phyloP scores from a whole-genome alignment of 2,329 filamentous ascomycete genomes.

The Chrysosphaeria jannelii region DNA sequence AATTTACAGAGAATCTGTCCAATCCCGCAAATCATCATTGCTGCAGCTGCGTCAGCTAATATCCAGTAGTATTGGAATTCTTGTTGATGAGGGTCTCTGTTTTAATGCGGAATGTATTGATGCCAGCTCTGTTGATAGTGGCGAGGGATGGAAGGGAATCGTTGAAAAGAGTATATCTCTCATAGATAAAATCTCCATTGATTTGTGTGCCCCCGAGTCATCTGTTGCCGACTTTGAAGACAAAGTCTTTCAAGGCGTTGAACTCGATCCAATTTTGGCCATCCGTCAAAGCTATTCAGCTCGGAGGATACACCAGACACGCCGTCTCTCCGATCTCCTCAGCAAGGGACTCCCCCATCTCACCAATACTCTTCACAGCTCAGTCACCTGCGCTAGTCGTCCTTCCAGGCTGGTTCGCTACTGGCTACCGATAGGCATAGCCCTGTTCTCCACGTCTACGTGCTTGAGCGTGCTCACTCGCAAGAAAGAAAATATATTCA shows the following conservation, averaged over 20 bases:
- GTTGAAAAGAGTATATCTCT: slow-evolving; percentile 55
- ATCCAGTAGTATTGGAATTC: slow-evolving; percentile 57
- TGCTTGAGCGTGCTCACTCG: slow-evolving; percentile 52
- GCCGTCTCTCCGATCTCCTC: slow-evolving; percentile 39
- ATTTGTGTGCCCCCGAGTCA: slow-evolving; percentile 32
- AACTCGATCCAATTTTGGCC: slow-evolving; percentile 27
- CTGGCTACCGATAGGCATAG: slow-evolving; percentile 48
- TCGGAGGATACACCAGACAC: slow-evolving; percentile 24
- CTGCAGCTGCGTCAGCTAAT: slow-evolving; percentile 49
- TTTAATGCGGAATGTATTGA: slow-evolving; percentile 20
- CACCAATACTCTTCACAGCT: slow-evolving; percentile 18
- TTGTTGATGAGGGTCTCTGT: slow-evolving; percentile 62
- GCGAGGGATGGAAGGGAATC: slow-evolving; percentile 32
- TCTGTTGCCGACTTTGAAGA: slow-evolving; percentile 34
- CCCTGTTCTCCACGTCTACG: slow-evolving; percentile 61
- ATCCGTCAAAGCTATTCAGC: slow-evolving; percentile 15
- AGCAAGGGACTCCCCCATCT: slow-evolving; percentile 38
- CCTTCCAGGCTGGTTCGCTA: slow-evolving; percentile 53
- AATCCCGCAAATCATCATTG: slow-evolving; percentile 40
- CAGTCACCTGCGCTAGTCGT: slow-evolving; percentile 37
- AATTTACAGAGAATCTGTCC: slow-evolving; percentile 41
- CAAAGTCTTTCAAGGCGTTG: slow-evolving; percentile 29
- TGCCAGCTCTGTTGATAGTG: slow-evolving; percentile 11
- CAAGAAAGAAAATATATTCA: slow-evolving; percentile 42
- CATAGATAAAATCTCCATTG: slow-evolving; percentile 59